phyloP scores from a whole-genome alignment of 352 stramenopile species.

The Plasmopara halstedii region DNA sequence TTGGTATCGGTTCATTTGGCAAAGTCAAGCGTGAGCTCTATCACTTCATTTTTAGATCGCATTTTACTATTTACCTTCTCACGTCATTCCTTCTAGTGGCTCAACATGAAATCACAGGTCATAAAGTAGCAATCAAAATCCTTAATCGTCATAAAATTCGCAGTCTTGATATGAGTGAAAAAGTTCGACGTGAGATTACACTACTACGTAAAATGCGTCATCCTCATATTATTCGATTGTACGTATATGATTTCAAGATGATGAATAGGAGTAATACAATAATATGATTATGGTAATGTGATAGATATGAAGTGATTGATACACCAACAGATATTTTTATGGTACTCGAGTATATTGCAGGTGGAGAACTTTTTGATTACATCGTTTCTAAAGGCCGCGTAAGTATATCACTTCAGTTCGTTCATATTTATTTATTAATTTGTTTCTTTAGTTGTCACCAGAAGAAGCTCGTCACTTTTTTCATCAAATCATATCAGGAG shows the following conservation, averaged over 20 bases:
- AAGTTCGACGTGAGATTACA: slow-evolving; percentile 99
- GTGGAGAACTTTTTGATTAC: slow-evolving; percentile 97
- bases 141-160: slow-evolving; percentile 99
- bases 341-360: slow-evolving; percentile 91
- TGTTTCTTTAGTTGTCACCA: slow-evolving; percentile 76
- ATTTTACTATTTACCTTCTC: background rate
- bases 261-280: background rate
- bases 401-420: slow-evolving; percentile 14
- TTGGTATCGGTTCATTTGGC: slow-evolving; percentile 99
- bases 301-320: slow-evolving; percentile 96
- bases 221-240: slow-evolving; percentile 99
- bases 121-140: slow-evolving; percentile 99
- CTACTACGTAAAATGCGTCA: slow-evolving; percentile 98
- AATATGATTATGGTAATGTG: slow-evolving; percentile 1
- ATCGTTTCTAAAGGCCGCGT: slow-evolving; percentile 96
- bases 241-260: slow-evolving; percentile 18
- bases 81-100: slow-evolving; percentile 63
- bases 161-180: slow-evolving; percentile 98
- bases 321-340: slow-evolving; percentile 98
- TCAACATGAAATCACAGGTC: slow-evolving; percentile 96
- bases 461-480: slow-evolving; percentile 99
- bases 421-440: slow-evolving; percentile 2
- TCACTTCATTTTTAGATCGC: background rate
- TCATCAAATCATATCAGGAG: slow-evolving; percentile 96
- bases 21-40: slow-evolving; percentile 92